Percentiles rank a stretch among this genome's conserved stretches.
These are phyloP conservation scores for Mortierella alpina DNA, from an alignment of 192 early-diverging fungal genomes.

Conservation along the genomic window DNA sequence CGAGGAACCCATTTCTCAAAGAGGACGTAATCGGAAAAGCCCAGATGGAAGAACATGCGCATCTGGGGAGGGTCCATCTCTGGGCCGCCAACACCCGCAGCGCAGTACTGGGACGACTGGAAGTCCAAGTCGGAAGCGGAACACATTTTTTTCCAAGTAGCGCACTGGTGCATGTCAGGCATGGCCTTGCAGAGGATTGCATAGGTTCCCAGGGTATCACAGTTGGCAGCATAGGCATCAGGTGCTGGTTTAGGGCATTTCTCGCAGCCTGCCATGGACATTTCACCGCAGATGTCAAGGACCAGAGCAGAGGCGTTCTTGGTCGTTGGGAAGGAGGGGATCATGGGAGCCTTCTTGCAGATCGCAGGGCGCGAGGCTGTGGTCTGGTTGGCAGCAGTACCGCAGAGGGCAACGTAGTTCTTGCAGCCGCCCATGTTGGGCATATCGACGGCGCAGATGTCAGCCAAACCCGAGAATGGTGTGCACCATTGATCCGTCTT, in stretches of 20 bases:
- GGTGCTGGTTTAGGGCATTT: conserved; percentile 51
- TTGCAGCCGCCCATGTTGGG: conserved; percentile 59
- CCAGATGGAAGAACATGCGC: conserved; percentile 76
- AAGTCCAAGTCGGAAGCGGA: conserved; percentile 19
- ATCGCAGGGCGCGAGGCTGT: conserved; percentile 34
- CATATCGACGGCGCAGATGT: conserved; percentile 63
- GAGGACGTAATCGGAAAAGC: conserved; percentile 68
- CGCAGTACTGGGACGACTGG: conserved; percentile 43
- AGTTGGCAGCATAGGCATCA: conserved; percentile 59
- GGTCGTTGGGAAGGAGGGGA: conserved; percentile 58
- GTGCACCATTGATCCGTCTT: conserved; percentile 63
- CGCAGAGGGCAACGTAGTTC: conserved; percentile 51
- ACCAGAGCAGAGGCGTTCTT: conserved; percentile 57
- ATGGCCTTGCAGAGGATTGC: conserved; percentile 67
- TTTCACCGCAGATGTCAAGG: conserved; percentile 52
- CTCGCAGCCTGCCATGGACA: conserved; percentile 49
- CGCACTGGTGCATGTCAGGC: conserved; percentile 72
- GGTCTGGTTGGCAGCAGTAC: conserved; percentile 20
- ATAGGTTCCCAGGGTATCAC: conserved; percentile 69
- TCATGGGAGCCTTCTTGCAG: conserved; percentile 49
- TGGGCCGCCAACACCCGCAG: conserved; percentile 35
- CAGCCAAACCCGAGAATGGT: conserved; percentile 56
- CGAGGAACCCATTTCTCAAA: conserved; percentile 72
- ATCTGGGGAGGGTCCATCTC: conserved; percentile 61
- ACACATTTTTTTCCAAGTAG: conserved; percentile 62